phyloP scores from a whole-genome alignment of 441 rosid species.

The Arabidopsis hybrid region DNA sequence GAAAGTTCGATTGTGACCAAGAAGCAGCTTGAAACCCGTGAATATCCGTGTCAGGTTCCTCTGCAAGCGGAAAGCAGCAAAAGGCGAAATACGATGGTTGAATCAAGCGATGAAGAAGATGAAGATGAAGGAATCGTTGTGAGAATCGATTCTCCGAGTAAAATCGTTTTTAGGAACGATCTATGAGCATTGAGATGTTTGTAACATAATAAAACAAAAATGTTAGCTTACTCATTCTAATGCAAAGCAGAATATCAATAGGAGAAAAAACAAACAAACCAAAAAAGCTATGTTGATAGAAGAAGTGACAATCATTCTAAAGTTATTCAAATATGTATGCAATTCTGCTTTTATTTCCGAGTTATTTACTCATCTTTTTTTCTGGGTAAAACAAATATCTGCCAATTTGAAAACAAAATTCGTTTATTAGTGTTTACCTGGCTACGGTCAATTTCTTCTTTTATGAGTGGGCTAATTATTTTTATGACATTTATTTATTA shows the following conservation, averaged over 20 bases:
- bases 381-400: neutral
- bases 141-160: constrained; percentile 80
- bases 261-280: neutral
- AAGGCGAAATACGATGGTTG: constrained; percentile 28
- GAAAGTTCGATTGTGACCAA: constrained; percentile 54
- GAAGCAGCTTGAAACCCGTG: constrained; percentile 45
- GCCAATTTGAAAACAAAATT: neutral
- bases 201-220: neutral
- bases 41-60: constrained; percentile 31
- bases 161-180: constrained; percentile 39
- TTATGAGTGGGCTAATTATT: no score
- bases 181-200: constrained; percentile 10
- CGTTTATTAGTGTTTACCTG: no score
- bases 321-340: neutral
- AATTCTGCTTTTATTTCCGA: neutral
- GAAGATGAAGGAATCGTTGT: constrained; percentile 56
- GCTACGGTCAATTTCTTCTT: no score
- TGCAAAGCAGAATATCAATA: neutral
- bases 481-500: no score
- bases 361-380: neutral
- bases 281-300: constrained; percentile 3
- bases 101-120: constrained; percentile 43
- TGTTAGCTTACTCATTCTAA: neutral
- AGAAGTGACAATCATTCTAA: neutral
- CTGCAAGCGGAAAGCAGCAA: constrained; percentile 31